These are phyloP conservation scores for Pichia phayaonensis DNA, from an alignment of 805 yeast genomes.

Conservation along the genomic window DNA sequence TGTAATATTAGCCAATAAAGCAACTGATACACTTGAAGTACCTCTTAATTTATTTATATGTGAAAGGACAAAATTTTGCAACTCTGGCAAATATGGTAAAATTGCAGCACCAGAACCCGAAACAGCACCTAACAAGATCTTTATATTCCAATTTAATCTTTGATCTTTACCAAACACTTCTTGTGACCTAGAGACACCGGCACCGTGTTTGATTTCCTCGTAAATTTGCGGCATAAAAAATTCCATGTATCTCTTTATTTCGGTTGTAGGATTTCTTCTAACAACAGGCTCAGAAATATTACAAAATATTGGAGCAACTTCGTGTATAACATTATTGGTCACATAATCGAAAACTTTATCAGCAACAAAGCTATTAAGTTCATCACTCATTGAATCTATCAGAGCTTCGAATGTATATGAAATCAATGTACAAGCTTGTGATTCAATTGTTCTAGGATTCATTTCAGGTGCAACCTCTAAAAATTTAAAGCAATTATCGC, in stretches of 20 bases:
- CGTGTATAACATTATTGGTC: conserved; percentile 47
- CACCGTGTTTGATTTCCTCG: conserved; percentile 73
- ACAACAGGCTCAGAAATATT: conserved; percentile 67
- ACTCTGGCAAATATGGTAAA: conserved; percentile 35
- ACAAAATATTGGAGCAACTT: conserved; percentile 60
- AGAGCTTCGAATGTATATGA: conserved; percentile 36
- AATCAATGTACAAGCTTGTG: conserved; percentile 34
- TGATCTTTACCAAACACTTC: conserved; percentile 76
- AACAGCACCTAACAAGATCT: conserved; percentile 60
- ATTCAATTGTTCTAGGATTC: conserved; percentile 44
- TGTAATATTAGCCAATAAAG: conserved; percentile 53
- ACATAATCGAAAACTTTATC: conserved; percentile 49
- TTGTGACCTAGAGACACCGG: conserved; percentile 62
- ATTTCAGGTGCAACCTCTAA: conserved; percentile 65
- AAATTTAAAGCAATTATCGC: conserved; percentile 52
- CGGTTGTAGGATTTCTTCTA: conserved; percentile 47
- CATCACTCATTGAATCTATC: conserved; percentile 54
- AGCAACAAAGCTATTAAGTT: conserved; percentile 39
- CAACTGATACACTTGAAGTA: conserved; percentile 53
- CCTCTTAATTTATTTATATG: conserved; percentile 40
- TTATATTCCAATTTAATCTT: conserved; percentile 60
- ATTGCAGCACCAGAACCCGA: conserved; percentile 57
- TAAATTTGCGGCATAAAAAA: conserved; percentile 45
- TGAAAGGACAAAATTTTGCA: conserved; percentile 41
- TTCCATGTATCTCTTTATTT: conserved; percentile 38